phyloP scores from a whole-genome alignment of 768 basidiomycete species.

The Albatrellus ellisii region DNA sequence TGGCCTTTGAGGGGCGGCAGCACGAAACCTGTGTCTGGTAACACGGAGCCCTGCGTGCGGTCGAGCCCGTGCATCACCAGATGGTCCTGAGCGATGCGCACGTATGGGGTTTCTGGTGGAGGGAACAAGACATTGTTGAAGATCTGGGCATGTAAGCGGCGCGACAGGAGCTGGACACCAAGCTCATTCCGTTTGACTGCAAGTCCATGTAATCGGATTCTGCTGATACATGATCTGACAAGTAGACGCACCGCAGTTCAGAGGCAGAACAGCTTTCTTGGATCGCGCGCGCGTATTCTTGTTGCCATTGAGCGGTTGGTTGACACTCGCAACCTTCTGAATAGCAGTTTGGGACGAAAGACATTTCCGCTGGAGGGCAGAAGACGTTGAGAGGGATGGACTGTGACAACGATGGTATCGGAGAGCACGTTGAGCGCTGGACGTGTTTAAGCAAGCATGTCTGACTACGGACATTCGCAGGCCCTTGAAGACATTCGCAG shows the following conservation, averaged over 20 bases:
- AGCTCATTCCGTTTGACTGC: constrained; percentile 68
- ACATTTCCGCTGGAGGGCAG: too few species aligned
- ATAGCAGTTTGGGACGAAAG: too few species aligned
- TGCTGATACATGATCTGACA: neutral
- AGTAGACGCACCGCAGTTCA: neutral
- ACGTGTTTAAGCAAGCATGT: too few species aligned
- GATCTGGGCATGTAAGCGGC: constrained; percentile 67
- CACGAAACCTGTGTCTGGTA: constrained; percentile 69
- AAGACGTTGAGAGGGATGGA: too few species aligned
- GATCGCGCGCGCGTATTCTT: neutral
- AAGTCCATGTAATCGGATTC: neutral
- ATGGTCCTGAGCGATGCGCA: constrained; percentile 72
- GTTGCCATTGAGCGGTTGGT: neutral
- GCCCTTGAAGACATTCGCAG: too few species aligned
- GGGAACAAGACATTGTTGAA: constrained; percentile 62
- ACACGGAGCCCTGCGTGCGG: constrained; percentile 62
- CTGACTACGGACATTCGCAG: too few species aligned
- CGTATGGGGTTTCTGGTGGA: constrained; percentile 40
- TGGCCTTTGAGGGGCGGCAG: constrained; percentile 75
- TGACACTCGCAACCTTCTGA: too few species aligned
- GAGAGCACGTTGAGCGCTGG: too few species aligned
- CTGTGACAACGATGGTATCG: too few species aligned
- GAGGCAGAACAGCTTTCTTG: too few species aligned
- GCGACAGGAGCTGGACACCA: constrained; percentile 89
- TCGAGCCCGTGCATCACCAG: constrained; percentile 74